Percentiles rank a stretch among this genome's conserved stretches.
Conservation (phyloP, 2,329 filamentous ascomycete genomes). For the Fusarium sp. region DNA sequence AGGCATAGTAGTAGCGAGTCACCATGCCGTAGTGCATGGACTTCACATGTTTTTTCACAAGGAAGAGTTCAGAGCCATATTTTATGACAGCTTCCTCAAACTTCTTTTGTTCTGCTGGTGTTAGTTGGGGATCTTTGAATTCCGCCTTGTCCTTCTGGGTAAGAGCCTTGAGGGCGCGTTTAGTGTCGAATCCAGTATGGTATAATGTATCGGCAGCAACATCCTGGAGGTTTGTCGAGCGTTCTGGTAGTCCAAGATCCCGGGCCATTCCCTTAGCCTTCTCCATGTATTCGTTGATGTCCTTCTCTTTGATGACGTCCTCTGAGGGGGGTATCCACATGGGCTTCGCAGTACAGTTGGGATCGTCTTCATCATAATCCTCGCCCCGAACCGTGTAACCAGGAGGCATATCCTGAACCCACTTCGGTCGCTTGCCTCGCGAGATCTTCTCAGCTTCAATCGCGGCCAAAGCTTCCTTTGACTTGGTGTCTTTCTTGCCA, state of each 20-base stretch:
- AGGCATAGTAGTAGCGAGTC: constrained; percentile 95
- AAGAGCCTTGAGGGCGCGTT: constrained; percentile 77
- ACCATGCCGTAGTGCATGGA: constrained; percentile 82
- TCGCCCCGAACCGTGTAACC: constrained; percentile 89
- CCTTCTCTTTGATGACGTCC: constrained; percentile 61
- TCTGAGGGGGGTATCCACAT: constrained; percentile 81
- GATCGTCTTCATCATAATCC: constrained; percentile 77
- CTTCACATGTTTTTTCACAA: constrained; percentile 86
- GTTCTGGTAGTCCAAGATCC: constrained; percentile 75
- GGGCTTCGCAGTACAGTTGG: constrained; percentile 77
- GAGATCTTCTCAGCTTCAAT: constrained; percentile 84
- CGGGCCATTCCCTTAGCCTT: constrained; percentile 73
- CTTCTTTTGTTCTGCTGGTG: constrained; percentile 81
- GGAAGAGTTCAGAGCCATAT: constrained; percentile 89
- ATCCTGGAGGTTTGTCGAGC: constrained; percentile 88
- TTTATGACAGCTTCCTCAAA: constrained; percentile 93
- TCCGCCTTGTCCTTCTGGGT: constrained; percentile 74
- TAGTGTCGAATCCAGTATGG: constrained; percentile 75
- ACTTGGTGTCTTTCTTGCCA: constrained; percentile 81
- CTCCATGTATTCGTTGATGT: constrained; percentile 81
- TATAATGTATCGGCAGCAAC: constrained; percentile 81
- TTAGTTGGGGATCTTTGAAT: constrained; percentile 87
- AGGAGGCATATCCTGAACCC: constrained; percentile 89
- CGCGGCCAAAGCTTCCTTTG: constrained; percentile 82
- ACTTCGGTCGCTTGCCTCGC: constrained; percentile 86